A percentile compares a stretch with the other conserved stretches of the same genome.
Evolutionary conservation across 148 eudicot species (phyloP).

Genomic region (Hydrangea macrophylla): DNA sequence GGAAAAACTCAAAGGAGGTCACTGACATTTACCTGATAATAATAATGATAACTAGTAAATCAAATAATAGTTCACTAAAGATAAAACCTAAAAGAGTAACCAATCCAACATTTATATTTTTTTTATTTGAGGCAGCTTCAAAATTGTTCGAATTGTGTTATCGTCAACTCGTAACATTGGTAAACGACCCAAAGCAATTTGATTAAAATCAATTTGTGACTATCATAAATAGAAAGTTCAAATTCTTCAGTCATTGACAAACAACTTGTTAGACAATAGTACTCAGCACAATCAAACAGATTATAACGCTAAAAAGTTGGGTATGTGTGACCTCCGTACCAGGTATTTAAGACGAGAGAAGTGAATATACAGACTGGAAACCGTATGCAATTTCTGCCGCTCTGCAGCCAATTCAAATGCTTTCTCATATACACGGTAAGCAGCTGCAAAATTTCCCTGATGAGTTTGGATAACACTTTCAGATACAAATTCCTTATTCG

Average conservation of each 20-base stretch:
- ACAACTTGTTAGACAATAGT: neutral
- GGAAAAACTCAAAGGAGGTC: no score
- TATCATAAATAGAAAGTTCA: neutral
- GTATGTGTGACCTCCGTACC: constrained; percentile 38
- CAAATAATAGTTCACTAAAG: neutral
- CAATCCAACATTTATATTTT: neutral
- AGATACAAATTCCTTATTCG: neutral
- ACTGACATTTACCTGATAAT: no score
- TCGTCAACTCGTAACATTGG: constrained; percentile 1
- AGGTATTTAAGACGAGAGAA: constrained; percentile 56
- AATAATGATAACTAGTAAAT: neutral
- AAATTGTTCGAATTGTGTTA: constrained; percentile 6
- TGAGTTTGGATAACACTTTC: constrained; percentile 12
- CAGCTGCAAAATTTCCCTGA: constrained; percentile 72
- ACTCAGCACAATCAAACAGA: neutral
- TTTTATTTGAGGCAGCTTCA: neutral
- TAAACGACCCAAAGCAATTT: constrained; percentile 9
- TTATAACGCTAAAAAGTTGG: neutral
- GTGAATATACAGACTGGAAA: constrained; percentile 58
- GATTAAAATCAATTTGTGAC: constrained; percentile 8
- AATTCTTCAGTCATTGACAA: constrained; percentile 2
- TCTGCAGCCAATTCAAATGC: constrained; percentile 57
- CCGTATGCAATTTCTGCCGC: constrained; percentile 40
- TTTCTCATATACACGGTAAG: constrained; percentile 57
- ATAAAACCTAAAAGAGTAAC: neutral